phyloP scores from a whole-genome alignment of 2,329 filamentous ascomycete species.

The Exophiala lecanii-corni region DNA sequence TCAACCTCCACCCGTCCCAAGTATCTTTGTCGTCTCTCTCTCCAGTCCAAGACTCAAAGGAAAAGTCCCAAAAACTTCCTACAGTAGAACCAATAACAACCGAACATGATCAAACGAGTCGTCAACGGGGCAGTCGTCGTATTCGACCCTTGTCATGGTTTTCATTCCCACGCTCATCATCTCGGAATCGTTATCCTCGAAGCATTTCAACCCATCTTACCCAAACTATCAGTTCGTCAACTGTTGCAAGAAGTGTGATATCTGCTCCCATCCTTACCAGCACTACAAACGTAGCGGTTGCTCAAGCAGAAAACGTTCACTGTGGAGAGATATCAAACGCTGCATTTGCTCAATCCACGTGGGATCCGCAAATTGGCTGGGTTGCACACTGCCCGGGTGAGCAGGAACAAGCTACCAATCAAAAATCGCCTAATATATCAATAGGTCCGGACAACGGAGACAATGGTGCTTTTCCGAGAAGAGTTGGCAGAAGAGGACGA shows the following conservation, averaged over 20 bases:
- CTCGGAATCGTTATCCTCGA: slow-evolving; percentile 8
- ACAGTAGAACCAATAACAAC: background rate
- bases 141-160: slow-evolving; percentile 26
- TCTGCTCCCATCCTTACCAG: slow-evolving; percentile 26
- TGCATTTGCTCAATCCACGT: slow-evolving; percentile 12
- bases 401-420: background rate
- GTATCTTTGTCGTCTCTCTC: slow-evolving; percentile 1
- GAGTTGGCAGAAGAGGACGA: slow-evolving; percentile 5
- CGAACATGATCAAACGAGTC: slow-evolving; percentile 2
- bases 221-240: slow-evolving; percentile 20
- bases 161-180: slow-evolving; percentile 11
- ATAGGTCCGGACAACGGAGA: background rate
- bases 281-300: slow-evolving; percentile 25
- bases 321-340: slow-evolving; percentile 19
- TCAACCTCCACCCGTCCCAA: background rate
- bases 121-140: slow-evolving; percentile 7
- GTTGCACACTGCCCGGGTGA: slow-evolving; percentile 1
- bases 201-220: slow-evolving; percentile 22
- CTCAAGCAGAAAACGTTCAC: slow-evolving; percentile 23
- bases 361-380: slow-evolving; percentile 14
- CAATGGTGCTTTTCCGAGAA: background rate
- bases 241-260: slow-evolving; percentile 24
- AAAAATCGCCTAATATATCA: background rate
- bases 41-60: slow-evolving; percentile 1
- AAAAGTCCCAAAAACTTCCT: background rate